Evolutionary conservation across 345 rosid genomes (phyloP), one percentile per base, ranked within the genome.

Genomic region (Aquilaria malaccensis): DNA sequence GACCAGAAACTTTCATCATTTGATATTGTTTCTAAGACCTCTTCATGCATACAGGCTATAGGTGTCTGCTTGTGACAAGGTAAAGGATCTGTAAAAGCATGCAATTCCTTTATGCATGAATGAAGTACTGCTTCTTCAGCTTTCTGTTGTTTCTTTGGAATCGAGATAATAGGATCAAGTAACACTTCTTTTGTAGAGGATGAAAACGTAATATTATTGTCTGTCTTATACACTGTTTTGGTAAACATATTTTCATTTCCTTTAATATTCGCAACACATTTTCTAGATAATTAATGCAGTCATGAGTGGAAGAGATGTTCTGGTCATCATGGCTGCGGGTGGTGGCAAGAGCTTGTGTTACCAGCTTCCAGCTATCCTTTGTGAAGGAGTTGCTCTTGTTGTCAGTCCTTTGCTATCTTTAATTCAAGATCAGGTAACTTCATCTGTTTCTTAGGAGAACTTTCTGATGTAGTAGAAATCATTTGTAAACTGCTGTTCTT

Each of bases 341-440:
- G 94, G 98, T 15, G 98, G 98, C 68, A 93, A 93, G 83, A 93
- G 98, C 76, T 88, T 93, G 31, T 93, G 97, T 65, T 93, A 93
- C 74, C 97, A 89, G 72, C 98, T 93, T 70, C 98, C 96, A 0
- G 88, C 97, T 45, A 58, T 93, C 47, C 88, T 87, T 68, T 80
- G 73, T 50, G 74, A 77, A 52, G 96, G 96, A 54, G 70, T 89
- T 66, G 78, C 85, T 48, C 94, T 93, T 62, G 97, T 93, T 75
- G 82, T 93, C 62, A 89, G 98, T 74, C 96, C 97, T 67, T 78
- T 93, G 70, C 89, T 89, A 65, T 93, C 98, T 30, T 72, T 93
- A 63, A 93, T 87, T 65, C 98, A 93, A 72, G 98, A 93, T 76
- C 98, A 93, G 97, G 96, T 93, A 50, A 46, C 30, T 52, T 30